Conservation (phyloP, 805 yeast genomes). For the Yarrowia phangngaensis region DNA sequence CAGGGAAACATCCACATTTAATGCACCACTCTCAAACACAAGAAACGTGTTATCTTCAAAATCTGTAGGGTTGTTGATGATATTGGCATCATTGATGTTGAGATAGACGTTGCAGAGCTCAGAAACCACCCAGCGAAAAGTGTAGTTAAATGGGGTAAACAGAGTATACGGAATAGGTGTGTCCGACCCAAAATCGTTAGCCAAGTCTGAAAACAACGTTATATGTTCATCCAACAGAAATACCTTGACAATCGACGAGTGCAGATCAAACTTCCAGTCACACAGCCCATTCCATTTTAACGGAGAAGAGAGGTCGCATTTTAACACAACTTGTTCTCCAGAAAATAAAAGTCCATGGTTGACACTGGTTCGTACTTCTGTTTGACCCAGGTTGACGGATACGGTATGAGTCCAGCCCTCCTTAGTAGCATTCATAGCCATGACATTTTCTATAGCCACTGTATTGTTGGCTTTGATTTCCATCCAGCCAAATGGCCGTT, state of each 20-base stretch:
- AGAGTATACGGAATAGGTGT: conserved; percentile 60
- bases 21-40: conserved; percentile 61
- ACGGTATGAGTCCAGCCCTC: conserved; percentile 56
- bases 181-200: conserved; percentile 74
- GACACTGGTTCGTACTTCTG: conserved; percentile 75
- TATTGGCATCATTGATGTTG: conserved; percentile 82
- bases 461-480: conserved; percentile 60
- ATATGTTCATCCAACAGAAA: conserved; percentile 81
- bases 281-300: conserved; percentile 78
- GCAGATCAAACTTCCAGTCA: conserved; percentile 59
- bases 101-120: conserved; percentile 56
- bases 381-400: conserved; percentile 46
- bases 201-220: conserved; percentile 63
- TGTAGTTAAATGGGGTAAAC: conserved; percentile 68
- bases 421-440: conserved; percentile 52
- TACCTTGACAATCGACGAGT: conserved; percentile 51
- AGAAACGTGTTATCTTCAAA: conserved; percentile 73
- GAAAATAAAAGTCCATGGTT: conserved; percentile 77
- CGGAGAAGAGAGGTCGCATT: conserved; percentile 64
- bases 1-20: conserved; percentile 48
- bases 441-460: conserved; percentile 47
- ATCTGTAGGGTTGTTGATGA: conserved; percentile 84
- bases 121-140: conserved; percentile 54
- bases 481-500: conserved; percentile 87
- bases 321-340: conserved; percentile 55